Base-by-base conservation (phyloP, 805 yeast genomes). In the Yamadazyma kitorensis region DNA sequence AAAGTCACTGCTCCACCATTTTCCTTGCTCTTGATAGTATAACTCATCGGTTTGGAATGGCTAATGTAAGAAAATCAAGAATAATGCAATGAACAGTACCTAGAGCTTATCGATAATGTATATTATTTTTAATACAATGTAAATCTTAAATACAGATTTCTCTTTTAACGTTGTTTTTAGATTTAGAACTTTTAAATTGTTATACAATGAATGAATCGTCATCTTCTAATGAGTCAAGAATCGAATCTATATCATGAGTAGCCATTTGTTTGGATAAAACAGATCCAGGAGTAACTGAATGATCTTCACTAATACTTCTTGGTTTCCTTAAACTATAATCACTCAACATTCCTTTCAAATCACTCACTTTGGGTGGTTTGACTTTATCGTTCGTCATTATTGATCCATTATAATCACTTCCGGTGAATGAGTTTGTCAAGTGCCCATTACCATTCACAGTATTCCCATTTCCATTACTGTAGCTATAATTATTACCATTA, bases 301-400 rank as follows among this genome's bases (percentile, higher is more conserved):
- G 18, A 24, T 29, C 18, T 11, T 34, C 30, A 6, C 14, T 13
- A 13, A 22, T 24, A 10, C 17, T 18, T 6, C 12, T 19, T 4
- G 40, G 40, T 17, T 31, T 29, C 19, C 22, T 29, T 11, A 32
- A 13, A 12, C 30, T 31, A 20, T 30, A 37, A 28, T 35, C 41
- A 20, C 25, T 31, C 6, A 43, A 18, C 30, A 52, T 53, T 12
- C 59, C 61, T 31, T 61, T 60, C 39, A 68, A 52, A 27, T 68
- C 71, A n/a, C 57, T 40, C 0, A 64, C 64, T 38, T 57, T 57
- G 0, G 68, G 65, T 1, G 61, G 41, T 26, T 47, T 47, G 7
- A 28, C 18, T 20, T 35, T 33, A 7, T 44, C 45, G 10, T 34
- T 33, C 6, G 54, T 47, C 11, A 30, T 29, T 7, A 47, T 29